Evolutionary conservation across 2,329 filamentous ascomycete genomes (phyloP).

Genomic region (Fusarium sp.): DNA sequence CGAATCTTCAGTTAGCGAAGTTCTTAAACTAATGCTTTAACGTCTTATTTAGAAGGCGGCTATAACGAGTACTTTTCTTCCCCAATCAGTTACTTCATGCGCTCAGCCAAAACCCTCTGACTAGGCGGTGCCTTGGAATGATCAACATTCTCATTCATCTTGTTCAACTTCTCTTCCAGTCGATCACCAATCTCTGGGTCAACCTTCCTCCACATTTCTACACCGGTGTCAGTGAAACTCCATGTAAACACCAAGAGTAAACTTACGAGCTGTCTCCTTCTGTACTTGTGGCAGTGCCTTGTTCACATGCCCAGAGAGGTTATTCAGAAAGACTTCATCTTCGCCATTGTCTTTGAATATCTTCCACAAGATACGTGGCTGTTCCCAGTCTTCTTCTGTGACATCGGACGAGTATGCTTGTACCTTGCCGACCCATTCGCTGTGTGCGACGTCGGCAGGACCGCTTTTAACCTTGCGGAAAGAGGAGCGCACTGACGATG

Average conservation of each 20-base stretch:
- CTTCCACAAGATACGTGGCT: background rate
- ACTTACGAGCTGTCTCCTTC: conserved; percentile 5
- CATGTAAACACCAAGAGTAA: rapidly evolving
- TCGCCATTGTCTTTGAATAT: background rate
- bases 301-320: background rate
- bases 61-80: too few species aligned
- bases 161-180: background rate
- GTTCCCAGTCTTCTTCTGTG: conserved; percentile 2
- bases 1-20: too few species aligned
- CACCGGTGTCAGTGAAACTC: background rate
- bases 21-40: too few species aligned
- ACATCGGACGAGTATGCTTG: conserved; percentile 2
- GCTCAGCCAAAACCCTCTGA: background rate
- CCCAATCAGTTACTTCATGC: background rate
- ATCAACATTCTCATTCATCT: background rate
- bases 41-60: too few species aligned
- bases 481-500: background rate
- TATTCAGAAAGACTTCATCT: conserved; percentile 3
- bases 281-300: conserved; percentile 3
- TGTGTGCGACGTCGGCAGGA: background rate
- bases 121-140: background rate
- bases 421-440: conserved; percentile 4
- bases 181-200: background rate
- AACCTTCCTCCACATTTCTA: background rate
- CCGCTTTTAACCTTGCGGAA: conserved; percentile 10